A percentile compares a stretch with the other conserved stretches of the same genome.
Evolutionary conservation across 768 basidiomycete genomes (phyloP).

Genomic region (Boletus subparvulus): DNA sequence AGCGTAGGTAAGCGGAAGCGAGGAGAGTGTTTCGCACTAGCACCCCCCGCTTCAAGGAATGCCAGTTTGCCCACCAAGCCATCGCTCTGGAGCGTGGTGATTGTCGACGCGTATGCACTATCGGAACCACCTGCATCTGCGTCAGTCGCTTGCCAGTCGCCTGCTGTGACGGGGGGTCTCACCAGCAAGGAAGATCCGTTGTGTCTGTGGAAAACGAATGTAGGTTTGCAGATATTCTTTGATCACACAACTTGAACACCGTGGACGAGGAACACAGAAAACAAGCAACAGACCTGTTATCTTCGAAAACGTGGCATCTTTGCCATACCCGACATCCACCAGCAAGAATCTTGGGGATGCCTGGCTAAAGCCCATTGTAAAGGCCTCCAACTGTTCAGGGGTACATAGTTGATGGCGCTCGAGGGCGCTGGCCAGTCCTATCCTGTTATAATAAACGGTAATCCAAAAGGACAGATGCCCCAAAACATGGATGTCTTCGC

Average conservation of each 20-base stretch:
- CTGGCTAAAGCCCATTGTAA: conserved; percentile 70
- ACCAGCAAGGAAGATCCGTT: conserved; percentile 74
- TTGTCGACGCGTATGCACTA: conserved; percentile 54
- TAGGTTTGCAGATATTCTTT: conserved; percentile 72
- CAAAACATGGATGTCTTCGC: conserved; percentile 58
- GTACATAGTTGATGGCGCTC: conserved; percentile 55
- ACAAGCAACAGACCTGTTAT: conserved; percentile 54
- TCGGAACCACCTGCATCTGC: conserved; percentile 51
- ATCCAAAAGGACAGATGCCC: conserved; percentile 76
- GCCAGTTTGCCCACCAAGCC: conserved; percentile 67
- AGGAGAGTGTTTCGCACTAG: conserved; percentile 42
- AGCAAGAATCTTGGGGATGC: conserved; percentile 68
- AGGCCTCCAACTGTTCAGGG: conserved; percentile 66
- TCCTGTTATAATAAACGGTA: conserved; percentile 67
- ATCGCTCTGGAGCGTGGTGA: conserved; percentile 57
- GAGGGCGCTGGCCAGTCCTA: conserved; percentile 50
- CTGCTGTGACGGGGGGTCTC: conserved; percentile 14
- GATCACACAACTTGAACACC: not conserved
- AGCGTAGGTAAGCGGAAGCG: conserved; percentile 54
- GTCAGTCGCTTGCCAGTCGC: conserved; percentile 1
- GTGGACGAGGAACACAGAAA: not conserved
- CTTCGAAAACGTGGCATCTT: conserved; percentile 62
- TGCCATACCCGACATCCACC: conserved; percentile 66
- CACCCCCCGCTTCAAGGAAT: conserved; percentile 51
- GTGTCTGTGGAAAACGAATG: conserved; percentile 69